A percentile compares a stretch with the other conserved stretches of the same genome.
Evolutionary conservation across 495 filamentous ascomycete species (phyloP).

Genomic region (Rostrohypoxylon terebratum): DNA sequence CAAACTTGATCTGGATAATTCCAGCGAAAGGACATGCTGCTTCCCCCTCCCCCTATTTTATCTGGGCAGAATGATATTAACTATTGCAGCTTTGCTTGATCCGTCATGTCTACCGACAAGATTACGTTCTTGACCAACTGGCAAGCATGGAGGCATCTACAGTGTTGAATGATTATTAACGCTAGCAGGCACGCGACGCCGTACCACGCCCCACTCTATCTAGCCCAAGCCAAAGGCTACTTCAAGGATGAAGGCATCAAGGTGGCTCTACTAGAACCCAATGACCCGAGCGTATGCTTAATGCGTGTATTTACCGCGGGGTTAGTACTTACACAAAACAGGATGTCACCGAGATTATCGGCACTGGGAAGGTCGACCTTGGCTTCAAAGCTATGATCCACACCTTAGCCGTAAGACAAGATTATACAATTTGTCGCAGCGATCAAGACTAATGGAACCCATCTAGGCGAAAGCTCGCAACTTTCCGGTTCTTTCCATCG

Average conservation of each 20-base stretch:
- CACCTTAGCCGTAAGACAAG: conserved; percentile 68
- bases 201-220: conserved; percentile 78
- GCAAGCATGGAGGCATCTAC: conserved; percentile 53
- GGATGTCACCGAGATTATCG: conserved; percentile 79
- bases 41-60: conserved; percentile 59
- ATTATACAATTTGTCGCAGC: background rate
- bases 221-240: conserved; percentile 75
- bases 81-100: conserved; percentile 49
- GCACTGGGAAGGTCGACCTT: conserved; percentile 76
- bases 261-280: conserved; percentile 77
- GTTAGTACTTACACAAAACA: conserved; percentile 32
- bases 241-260: conserved; percentile 77
- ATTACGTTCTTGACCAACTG: conserved; percentile 81
- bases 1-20: conserved; percentile 87
- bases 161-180: conserved; percentile 36
- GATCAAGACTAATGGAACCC: conserved; percentile 14
- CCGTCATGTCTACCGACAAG: conserved; percentile 78
- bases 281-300: conserved; percentile 68
- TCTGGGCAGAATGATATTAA: conserved; percentile 48
- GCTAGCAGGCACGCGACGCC: conserved; percentile 74
- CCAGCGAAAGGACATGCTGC: conserved; percentile 85
- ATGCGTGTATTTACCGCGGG: background rate
- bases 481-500: conserved; percentile 75
- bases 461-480: conserved; percentile 72
- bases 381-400: conserved; percentile 84